Percentiles rank a stretch among this genome's conserved stretches.
These are phyloP conservation scores for Neonectria sp. DNA, from an alignment of 2,329 filamentous ascomycete species.

Conservation along the genomic window DNA sequence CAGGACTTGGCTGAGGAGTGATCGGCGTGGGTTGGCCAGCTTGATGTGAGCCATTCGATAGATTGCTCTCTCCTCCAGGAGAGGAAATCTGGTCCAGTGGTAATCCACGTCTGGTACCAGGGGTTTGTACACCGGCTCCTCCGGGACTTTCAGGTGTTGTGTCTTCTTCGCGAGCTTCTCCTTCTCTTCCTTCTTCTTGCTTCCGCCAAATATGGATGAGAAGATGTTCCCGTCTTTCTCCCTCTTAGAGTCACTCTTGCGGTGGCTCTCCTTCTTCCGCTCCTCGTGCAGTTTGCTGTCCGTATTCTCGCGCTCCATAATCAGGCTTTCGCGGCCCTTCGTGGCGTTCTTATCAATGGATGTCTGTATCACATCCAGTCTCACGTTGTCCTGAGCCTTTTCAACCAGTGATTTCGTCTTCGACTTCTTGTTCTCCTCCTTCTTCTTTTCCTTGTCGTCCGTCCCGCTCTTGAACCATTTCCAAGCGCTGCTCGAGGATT, in stretches of 20 bases:
- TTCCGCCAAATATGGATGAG: slow-evolving; percentile 90
- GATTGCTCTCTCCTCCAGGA: slow-evolving; percentile 95
- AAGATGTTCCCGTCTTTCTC: slow-evolving; percentile 96
- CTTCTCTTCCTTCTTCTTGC: slow-evolving; percentile 88
- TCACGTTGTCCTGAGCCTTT: slow-evolving; percentile 81
- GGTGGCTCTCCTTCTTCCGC: slow-evolving; percentile 82
- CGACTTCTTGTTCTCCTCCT: slow-evolving; percentile 76
- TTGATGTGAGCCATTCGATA: slow-evolving; percentile 99
- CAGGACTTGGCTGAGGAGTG: slow-evolving; percentile 93
- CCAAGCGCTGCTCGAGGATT: slow-evolving; percentile 79
- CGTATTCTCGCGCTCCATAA: slow-evolving; percentile 83
- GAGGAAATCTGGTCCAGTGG: slow-evolving; percentile 95
- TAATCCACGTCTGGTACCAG: slow-evolving; percentile 93
- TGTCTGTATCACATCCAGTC: slow-evolving; percentile 88
- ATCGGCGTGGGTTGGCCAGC: slow-evolving; percentile 94
- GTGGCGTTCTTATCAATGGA: slow-evolving; percentile 81
- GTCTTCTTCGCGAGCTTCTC: slow-evolving; percentile 82
- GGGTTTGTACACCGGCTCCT: slow-evolving; percentile 80
- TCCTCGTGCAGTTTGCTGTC: slow-evolving; percentile 84
- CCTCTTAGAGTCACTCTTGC: slow-evolving; percentile 86
- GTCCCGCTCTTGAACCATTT: slow-evolving; percentile 88
- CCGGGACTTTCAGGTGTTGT: slow-evolving; percentile 82
- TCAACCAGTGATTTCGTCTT: slow-evolving; percentile 73
- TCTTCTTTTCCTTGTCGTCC: slow-evolving; percentile 75
- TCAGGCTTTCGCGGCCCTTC: slow-evolving; percentile 84